Percentiles rank a stretch among this genome's conserved stretches.
These are phyloP conservation scores for Boletales sp. DNA, from an alignment of 768 basidiomycete genomes.

Conservation along the genomic window DNA sequence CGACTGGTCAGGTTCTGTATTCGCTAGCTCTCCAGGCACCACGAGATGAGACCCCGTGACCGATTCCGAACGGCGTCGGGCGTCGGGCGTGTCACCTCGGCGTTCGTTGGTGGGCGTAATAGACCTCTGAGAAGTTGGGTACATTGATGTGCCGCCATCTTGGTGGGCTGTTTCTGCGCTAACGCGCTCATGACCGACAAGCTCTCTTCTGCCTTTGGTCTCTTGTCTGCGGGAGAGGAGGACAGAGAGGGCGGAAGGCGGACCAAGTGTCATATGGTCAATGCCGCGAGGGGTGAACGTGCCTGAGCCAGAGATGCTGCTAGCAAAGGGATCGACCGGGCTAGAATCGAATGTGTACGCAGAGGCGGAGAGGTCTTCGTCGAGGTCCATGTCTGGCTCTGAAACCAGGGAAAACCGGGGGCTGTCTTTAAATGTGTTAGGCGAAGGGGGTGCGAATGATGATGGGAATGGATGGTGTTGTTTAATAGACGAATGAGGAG, in stretches of 20 bases:
- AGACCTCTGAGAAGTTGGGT: slow-evolving; percentile 12
- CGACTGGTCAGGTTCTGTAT: neutral
- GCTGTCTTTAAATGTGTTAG: slow-evolving; percentile 20
- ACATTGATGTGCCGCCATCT: neutral
- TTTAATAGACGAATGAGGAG: slow-evolving; percentile 15
- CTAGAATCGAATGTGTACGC: slow-evolving; percentile 27
- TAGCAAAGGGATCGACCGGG: slow-evolving; percentile 5
- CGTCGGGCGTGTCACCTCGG: slow-evolving; percentile 1
- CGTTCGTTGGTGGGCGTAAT: slow-evolving; percentile 21
- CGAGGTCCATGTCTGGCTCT: slow-evolving; percentile 20
- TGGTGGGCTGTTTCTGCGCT: neutral
- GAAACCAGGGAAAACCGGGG: slow-evolving; percentile 22
- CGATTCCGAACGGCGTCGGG: neutral
- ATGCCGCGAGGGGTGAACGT: slow-evolving; percentile 21
- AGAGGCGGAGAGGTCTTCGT: slow-evolving; percentile 27
- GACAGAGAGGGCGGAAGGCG: slow-evolving; percentile 35
- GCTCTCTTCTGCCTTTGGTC: neutral
- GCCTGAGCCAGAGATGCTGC: slow-evolving; percentile 5
- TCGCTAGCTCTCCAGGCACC: neutral
- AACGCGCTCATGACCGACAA: neutral
- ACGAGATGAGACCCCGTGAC: neutral
- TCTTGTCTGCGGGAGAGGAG: slow-evolving; percentile 28
- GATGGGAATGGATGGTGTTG: slow-evolving; percentile 14
- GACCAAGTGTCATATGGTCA: slow-evolving; percentile 17
- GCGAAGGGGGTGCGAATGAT: slow-evolving; percentile 23